Base-by-base conservation (phyloP, 805 yeast genomes). In the Cyberlindnera xishuangbannaensis region DNA sequence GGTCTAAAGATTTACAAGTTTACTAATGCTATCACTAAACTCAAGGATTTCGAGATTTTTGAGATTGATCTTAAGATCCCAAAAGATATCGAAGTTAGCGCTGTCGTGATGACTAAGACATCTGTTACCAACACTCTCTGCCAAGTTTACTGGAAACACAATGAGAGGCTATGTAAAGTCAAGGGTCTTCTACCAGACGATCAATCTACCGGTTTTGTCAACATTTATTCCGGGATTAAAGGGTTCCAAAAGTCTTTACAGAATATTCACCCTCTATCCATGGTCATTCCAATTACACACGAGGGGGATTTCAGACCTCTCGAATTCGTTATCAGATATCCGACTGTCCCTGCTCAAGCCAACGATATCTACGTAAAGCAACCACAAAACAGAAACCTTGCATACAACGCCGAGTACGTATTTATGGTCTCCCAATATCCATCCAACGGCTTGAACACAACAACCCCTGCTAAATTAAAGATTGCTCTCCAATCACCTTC, bases 401-500 rank as follows among this genome's bases (percentile, higher is more conserved):
- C 69, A 7, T 61, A 59, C 14, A 74, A 74, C 15, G 75, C 73
- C 36, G 68, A 75, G 6, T 84, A 84, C 49, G 70, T 64, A 31
- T 88, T 90, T 53, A 72, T 67, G 37, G 57, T 85, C 21, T 56
- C 67, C 12, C 85, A 78, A 47, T 74, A 75, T 25, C 56, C 56
- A 12, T 44, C 54, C 2, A 41, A 33, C 17, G 54, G 51, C 3
- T 15, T 48, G 15, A 27, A 27, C 13, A 19, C 28, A 22, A 13
- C 31, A 5, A 18, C 36, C 6, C 14, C 58, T 25, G 4, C 38
- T 4, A 75, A 71, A 42, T 65, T 70, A 37, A 73, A 78, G 41
- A 53, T 84, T 32, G 88, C 81, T 1, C 58, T 90, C 13, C 87
- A 86, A 50, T 72, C 92, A 0, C 98, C 98, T 2, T 73, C 83